Evolutionary conservation across 2,329 filamentous ascomycete genomes (phyloP), one percentile per base, ranked within the genome.

Genomic region (Alternaria burnsii): DNA sequence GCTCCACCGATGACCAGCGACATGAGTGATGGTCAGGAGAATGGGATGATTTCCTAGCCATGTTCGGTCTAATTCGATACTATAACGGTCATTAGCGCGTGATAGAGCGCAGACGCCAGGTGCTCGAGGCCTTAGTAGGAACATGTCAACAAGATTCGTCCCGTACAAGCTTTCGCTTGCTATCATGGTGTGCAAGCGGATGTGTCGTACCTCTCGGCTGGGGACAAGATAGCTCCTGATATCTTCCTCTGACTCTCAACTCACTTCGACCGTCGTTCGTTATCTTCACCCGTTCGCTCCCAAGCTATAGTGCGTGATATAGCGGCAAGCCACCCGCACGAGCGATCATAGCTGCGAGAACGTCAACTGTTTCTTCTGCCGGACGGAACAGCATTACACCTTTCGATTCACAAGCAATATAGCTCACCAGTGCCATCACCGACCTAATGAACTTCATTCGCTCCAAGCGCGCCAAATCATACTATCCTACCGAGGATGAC

Each of bases 401-500:
- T 36, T 32, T 30, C 40, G 38, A 28, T 22, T 32, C 52, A 44
- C 14, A 55, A 26, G 28, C 38, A 32, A 43, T 41, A 24, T 59
- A 48, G 52, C 9, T 44, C 38, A n/a, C 16, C 38, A 36, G 5
- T 12, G 14, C 20, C 32, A 26, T 50, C 18, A 30, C 43, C 55
- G 40, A 34, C 44, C 43, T 50, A 32, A 77, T 76, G 74, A 69
- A 70, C 50, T 61, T 73, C 59, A 72, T 73, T 58, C 66, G 67
- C 26, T 54, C 63, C 14, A 71, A 68, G 43, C 67, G 67, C 26
- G 61, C 70, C 12, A 68, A 54, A 20, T 55, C 69, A 50, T 70
- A 76, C 55, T 66, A 73, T 26, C 57, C 68, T 24, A 58, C 67
- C 55, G 60, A 65, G 41, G 69, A 69, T 43, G 67, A 75, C 50